Base-by-base conservation (phyloP, 192 early-diverging fungal species). In the Coemansia sp. region DNA sequence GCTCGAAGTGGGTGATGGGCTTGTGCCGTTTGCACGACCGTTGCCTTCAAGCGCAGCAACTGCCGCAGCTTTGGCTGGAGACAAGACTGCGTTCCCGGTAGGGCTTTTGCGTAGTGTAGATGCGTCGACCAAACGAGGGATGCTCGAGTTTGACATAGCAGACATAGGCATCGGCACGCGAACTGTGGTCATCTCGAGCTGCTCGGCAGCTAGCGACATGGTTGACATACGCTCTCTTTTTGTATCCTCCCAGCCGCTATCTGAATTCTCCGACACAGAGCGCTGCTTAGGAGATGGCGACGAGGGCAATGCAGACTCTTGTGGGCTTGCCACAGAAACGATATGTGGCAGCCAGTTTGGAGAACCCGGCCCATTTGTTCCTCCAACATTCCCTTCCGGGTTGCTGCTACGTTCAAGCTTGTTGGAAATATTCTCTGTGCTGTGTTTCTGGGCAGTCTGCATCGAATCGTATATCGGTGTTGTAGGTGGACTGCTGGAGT, bases 311-410 rank as follows among this genome's bases (percentile, higher is more conserved):
- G 15, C 24, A 5, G 34, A 19, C 3, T 55, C 57, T 7, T 56
- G 52, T 17, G 73, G 73, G 33, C 73, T 76, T 40, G 62, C 40
- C 34, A 76, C 73, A 12, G 73, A 66, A 34, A 62, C 73, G 25
- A 76, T 76, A 30, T 62, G 66, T 9, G 73, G 73, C 41, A 76
- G 63, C 73, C 73, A 76, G 24, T 66, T 66, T 1, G 67, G 67
- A 25, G 73, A 65, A 21, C 52, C 64, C 14, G 67, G 67, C 15
- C 62, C 55, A 53, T 51, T 50, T n/a, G 27, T 49, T 18, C 41
- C 41, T 0, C 24, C 15, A 18, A n/a, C 37, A 40, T 40, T 44
- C 9, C 14, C 37, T 11, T 54, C 44, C 3, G 49, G 52, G 9
- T 64, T 43, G 37, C 62, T 56, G 45, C 62, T 22, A 23, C 61